Evolutionary conservation across 73 alveolate species (phyloP).

Genomic region (Symbiodinium natans): DNA sequence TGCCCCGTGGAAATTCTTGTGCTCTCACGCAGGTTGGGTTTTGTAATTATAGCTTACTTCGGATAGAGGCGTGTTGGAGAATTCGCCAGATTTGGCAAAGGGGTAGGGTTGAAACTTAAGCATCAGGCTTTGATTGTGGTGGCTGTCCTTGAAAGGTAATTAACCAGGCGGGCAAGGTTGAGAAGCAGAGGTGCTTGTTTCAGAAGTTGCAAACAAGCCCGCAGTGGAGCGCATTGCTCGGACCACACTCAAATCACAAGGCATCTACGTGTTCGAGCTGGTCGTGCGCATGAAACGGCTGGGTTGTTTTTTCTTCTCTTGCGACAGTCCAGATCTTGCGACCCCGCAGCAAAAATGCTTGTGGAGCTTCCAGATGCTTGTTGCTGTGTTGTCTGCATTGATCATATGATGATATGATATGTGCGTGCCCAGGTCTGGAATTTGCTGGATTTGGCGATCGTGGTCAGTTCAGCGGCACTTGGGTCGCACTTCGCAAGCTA

Average conservation of each 20-base stretch:
- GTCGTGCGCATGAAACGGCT: constrained; percentile 82
- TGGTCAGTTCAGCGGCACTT: constrained; percentile 44
- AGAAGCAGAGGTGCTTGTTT: no score
- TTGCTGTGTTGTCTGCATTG: not conserved
- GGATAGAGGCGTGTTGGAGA: no score
- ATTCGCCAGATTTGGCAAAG: no score
- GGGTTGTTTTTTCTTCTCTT: constrained; percentile 62
- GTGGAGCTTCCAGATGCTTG: not conserved
- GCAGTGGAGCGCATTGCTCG: no score
- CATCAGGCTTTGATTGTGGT: no score
- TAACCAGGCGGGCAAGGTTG: no score
- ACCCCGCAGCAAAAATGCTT: not conserved
- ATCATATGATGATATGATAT: not conserved
- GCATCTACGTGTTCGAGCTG: constrained; percentile 69
- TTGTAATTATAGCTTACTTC: no score
- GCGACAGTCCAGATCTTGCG: constrained; percentile 76
- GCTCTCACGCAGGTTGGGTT: no score
- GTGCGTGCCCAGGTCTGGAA: constrained; percentile 31
- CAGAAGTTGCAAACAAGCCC: no score
- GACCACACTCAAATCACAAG: not conserved
- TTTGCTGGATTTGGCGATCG: constrained; percentile 71
- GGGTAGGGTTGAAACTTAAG: no score
- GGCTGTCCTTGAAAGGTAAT: no score
- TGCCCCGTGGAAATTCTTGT: no score
- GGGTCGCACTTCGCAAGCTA: not conserved